Conservation (phyloP, 2,329 filamentous ascomycete species). For the Pseudofabraea citricarpa region DNA sequence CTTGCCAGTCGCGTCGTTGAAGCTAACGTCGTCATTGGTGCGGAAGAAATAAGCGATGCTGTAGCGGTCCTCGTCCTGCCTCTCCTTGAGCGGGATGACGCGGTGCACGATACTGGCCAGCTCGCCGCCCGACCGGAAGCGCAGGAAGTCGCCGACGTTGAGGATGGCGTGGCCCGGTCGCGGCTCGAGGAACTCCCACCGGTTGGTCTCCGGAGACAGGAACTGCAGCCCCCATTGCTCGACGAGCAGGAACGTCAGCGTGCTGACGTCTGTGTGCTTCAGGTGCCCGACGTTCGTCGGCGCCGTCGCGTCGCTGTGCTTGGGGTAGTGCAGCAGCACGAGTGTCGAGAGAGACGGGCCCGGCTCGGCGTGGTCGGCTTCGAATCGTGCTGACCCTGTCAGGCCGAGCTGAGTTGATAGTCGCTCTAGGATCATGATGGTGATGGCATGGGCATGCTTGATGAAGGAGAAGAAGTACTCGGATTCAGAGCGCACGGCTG, state of each 20-base stretch:
- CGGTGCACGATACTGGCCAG: slow-evolving; percentile 54
- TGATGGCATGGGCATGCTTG: not conserved
- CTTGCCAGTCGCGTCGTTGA: slow-evolving; percentile 48
- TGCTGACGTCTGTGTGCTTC: slow-evolving; percentile 54
- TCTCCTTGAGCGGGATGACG: slow-evolving; percentile 44
- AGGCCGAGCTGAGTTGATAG: slow-evolving; percentile 44
- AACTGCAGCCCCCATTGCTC: slow-evolving; percentile 55
- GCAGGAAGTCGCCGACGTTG: slow-evolving; percentile 54
- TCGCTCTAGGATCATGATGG: slow-evolving; percentile 38
- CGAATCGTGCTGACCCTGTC: slow-evolving; percentile 40
- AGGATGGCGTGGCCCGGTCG: slow-evolving; percentile 47
- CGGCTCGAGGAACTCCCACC: slow-evolving; percentile 50
- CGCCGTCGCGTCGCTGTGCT: slow-evolving; percentile 33
- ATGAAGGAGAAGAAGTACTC: slow-evolving; percentile 2
- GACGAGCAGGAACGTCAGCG: slow-evolving; percentile 49
- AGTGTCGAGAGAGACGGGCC: slow-evolving; percentile 43
- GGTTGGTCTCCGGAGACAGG: slow-evolving; percentile 41
- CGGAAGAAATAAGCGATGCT: slow-evolving; percentile 55
- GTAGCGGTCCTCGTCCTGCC: slow-evolving; percentile 46
- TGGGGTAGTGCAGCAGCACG: slow-evolving; percentile 52
- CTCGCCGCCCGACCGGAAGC: slow-evolving; percentile 47
- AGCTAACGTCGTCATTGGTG: slow-evolving; percentile 51
- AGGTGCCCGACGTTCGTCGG: slow-evolving; percentile 45
- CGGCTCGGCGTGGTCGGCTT: slow-evolving; percentile 47
- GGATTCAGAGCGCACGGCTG: not conserved